Evolutionary conservation across 345 rosid species (phyloP), one percentile per base, ranked within the genome.

Genomic region (Moricandia moricandioides): DNA sequence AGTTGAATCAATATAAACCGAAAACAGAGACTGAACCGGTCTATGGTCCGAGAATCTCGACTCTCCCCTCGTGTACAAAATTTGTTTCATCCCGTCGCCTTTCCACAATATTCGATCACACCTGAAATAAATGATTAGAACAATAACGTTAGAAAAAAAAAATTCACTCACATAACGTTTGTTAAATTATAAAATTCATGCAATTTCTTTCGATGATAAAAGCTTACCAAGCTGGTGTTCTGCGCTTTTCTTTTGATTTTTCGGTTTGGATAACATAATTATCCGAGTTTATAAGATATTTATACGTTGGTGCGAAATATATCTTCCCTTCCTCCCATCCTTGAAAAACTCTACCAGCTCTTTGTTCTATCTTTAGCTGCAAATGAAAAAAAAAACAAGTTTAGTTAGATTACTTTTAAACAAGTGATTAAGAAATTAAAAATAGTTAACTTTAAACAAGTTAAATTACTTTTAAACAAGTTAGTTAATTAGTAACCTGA

Each of bases 251-350:
- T 69, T 90, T 89, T 8, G 94, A 83, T 52, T 85, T 84, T 29
- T 80, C 79, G 57, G 79, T 73, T 77, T 85, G 92, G 55, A 43
- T 88, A 8, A 79, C 97, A 63, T 95, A 95, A 62, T 76, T 73
- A 51, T 95, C 94, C 1, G 99, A 92, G 69, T 92, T 81, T 6
- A 69, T 26, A 21, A 79, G 74, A 74, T 95, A 95, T 78, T 95
- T 95, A 84, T 95, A 95, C 10, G 99, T 95, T 13, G 99, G 99
- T 67, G 98, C 90, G 67, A 95, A 95, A 34, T 73, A 77, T 14
- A 95, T 95, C 11, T 56, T 82, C 6, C 99, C 99, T 78, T 95
- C 99, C 76, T 88, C 84, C 99, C 99, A 95, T 11, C 98, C 99
- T 73, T 81, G 62, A 66, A 95, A 95, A 62, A 92, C 77, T 71